Conservation (phyloP, 371 early-diverging fungal genomes). For the Sporodiniella umbellata region DNA sequence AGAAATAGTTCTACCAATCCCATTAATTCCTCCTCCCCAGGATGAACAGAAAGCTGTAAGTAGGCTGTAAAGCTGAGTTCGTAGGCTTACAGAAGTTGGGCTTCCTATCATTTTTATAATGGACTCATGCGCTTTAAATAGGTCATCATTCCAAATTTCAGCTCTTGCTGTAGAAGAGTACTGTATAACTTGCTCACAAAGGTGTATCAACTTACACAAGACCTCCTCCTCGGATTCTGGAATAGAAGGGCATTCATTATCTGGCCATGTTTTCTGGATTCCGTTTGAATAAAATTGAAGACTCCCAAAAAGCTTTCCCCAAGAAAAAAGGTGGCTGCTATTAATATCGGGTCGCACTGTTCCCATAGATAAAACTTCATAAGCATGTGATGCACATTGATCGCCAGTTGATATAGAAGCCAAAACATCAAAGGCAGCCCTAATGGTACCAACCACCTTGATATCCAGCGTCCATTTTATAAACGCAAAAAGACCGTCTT, state of each 20-base stretch:
- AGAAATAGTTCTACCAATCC: conserved; percentile 16
- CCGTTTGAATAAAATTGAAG: conserved; percentile 20
- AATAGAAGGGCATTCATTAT: conserved; percentile 11
- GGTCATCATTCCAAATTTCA: conserved; percentile 15
- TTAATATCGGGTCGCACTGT: conserved; percentile 4
- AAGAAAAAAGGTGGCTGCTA: conserved; percentile 25
- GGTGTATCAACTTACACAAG: conserved; percentile 18
- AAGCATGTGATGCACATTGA: conserved; percentile 20
- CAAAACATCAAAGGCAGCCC: conserved; percentile 29
- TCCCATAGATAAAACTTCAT: conserved; percentile 16
- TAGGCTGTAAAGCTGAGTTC: conserved; percentile 19
- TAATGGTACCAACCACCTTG: conserved; percentile 11
- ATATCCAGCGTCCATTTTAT: conserved; percentile 64
- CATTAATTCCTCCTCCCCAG: conserved; percentile 29
- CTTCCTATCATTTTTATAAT: conserved; percentile 23
- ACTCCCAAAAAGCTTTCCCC: conserved; percentile 31
- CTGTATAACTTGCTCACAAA: conserved; percentile 29
- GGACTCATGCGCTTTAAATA: conserved; percentile 7
- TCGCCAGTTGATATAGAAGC: conserved; percentile 28
- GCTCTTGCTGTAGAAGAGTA: conserved; percentile 18
- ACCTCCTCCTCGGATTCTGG: conserved; percentile 19
- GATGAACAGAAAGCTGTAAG: conserved; percentile 31
- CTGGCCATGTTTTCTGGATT: background rate
- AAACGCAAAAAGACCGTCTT: conserved; percentile 61
- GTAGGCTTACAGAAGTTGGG: conserved; percentile 21